Evolutionary conservation across 129 eudicot species (phyloP), one percentile per base, ranked within the genome.

Genomic region (Artemisia tridentata): DNA sequence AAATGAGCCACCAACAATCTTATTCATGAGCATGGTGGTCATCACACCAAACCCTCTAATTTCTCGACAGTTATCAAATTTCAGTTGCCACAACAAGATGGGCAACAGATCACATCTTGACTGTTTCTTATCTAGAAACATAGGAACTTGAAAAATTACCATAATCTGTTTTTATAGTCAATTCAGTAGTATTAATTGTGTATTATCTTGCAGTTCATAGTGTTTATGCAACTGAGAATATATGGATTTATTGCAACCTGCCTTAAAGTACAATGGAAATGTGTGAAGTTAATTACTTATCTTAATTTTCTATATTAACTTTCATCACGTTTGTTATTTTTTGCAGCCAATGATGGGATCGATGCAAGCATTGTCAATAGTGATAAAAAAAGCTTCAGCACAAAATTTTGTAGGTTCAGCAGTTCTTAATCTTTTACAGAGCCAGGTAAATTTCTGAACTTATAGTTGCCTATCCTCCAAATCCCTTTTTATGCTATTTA

Each of bases 311-410:
- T 29, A 47, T 67, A 43, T 72, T 68, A 10, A 27, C 34, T 45
- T 49, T 21, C 49, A 29, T 47, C 41, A 38, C 13, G 67, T 69
- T 63, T 8, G 17, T 69, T 15, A 71, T 74, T 4, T 27, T 64
- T 21, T 73, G 62, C 85, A 93, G 98, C 96, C 98, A 76, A 89
- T 93, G 96, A 83, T 93, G 95, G 88, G 97, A 52, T 81, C 92
- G 21, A 89, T 93, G 95, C 95, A 85, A 80, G 96, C 96, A 2
- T 78, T 93, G 68, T 75, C 88, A 62, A 73, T 84, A 70, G 95
- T 93, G 52, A 84, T 87, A 61, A 86, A 75, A 82, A 89, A 89
- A 75, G 95, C 88, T 66, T 87, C 89, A 59, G 77, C 88, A 20
- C 65, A 61, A 73, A 82, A 86, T 75, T 80, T 76, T 74, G 82